Conservation (phyloP, 2,329 filamentous ascomycete genomes). For the Drechslerella dactyloides region DNA sequence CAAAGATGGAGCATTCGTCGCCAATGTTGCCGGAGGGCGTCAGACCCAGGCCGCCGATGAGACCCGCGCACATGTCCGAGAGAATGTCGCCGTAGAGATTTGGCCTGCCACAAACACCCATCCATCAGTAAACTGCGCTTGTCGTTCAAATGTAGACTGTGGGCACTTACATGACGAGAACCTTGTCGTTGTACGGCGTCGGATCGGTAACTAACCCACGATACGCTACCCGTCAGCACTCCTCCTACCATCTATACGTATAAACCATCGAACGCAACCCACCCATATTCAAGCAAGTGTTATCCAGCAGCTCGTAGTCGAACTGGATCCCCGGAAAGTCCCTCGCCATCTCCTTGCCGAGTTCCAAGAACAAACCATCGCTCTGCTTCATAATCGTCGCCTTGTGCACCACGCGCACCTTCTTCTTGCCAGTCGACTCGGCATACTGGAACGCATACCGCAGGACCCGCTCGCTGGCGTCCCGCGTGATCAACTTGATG, state of each 20-base stretch:
- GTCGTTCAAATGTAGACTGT: too few species aligned
- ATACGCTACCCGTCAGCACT: constrained; percentile 9
- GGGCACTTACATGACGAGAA: constrained; percentile 74
- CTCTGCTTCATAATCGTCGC: constrained; percentile 99
- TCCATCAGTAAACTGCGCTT: not conserved
- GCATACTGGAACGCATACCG: constrained; percentile 99
- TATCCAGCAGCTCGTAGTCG: constrained; percentile 96
- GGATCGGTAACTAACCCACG: constrained; percentile 71
- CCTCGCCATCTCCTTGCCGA: constrained; percentile 83
- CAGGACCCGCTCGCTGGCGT: constrained; percentile 92
- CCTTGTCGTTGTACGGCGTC: constrained; percentile 97
- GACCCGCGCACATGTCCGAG: constrained; percentile 98
- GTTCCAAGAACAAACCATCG: constrained; percentile 95
- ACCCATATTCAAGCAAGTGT: constrained; percentile 98
- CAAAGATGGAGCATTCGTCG: constrained; percentile 99
- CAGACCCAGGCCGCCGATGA: constrained; percentile 95
- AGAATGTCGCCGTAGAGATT: constrained; percentile 99
- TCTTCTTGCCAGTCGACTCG: constrained; percentile 87
- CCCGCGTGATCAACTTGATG: constrained; percentile 98
- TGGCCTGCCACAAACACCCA: constrained; percentile 65
- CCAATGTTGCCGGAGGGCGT: constrained; percentile 98
- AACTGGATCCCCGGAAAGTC: constrained; percentile 96
- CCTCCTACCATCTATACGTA: not conserved
- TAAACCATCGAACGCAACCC: constrained; percentile 60
- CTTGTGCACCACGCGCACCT: constrained; percentile 99